phyloP scores from a whole-genome alignment of 495 filamentous ascomycete genomes.

The Trichoderma asperelloides region DNA sequence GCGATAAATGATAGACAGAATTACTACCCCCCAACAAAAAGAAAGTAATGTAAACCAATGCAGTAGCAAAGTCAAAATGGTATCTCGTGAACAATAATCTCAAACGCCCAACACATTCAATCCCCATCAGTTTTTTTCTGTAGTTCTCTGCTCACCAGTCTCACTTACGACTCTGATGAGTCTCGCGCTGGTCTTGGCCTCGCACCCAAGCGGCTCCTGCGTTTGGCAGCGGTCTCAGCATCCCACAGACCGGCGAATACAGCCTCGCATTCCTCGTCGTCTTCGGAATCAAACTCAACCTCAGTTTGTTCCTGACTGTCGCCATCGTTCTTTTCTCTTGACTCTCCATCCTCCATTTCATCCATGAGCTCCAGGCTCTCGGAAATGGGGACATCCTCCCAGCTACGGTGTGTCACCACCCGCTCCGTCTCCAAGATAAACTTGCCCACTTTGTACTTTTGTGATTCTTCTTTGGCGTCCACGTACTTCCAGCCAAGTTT shows the following conservation, averaged over 20 bases:
- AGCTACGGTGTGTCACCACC: slow-evolving; percentile 54
- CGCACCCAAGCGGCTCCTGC: slow-evolving; percentile 48
- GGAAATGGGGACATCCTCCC: slow-evolving; percentile 47
- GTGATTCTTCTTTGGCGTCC: slow-evolving; percentile 66
- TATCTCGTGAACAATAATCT: background rate
- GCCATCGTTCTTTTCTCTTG: slow-evolving; percentile 10
- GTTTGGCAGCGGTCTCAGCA: slow-evolving; percentile 52
- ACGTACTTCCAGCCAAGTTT: slow-evolving; percentile 93
- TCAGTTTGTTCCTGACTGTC: slow-evolving; percentile 15
- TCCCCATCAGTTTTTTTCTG: background rate
- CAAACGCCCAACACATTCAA: background rate
- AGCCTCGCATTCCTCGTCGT: slow-evolving; percentile 94
- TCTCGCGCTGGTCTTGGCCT: slow-evolving; percentile 7
- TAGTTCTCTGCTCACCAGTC: background rate
- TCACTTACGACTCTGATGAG: background rate
- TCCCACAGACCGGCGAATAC: slow-evolving; percentile 85
- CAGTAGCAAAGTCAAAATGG: background rate
- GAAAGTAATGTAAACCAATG: background rate
- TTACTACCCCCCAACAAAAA: background rate
- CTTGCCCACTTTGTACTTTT: slow-evolving; percentile 91
- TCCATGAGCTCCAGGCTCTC: slow-evolving; percentile 15
- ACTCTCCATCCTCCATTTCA: slow-evolving; percentile 7
- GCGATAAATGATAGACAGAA: background rate
- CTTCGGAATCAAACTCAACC: slow-evolving; percentile 77
- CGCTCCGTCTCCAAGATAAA: slow-evolving; percentile 87